A percentile compares a stretch with the other conserved stretches of the same genome.
These are phyloP conservation scores for Irpex sp. DNA, from an alignment of 1,284 basidiomycete species.

Conservation along the genomic window DNA sequence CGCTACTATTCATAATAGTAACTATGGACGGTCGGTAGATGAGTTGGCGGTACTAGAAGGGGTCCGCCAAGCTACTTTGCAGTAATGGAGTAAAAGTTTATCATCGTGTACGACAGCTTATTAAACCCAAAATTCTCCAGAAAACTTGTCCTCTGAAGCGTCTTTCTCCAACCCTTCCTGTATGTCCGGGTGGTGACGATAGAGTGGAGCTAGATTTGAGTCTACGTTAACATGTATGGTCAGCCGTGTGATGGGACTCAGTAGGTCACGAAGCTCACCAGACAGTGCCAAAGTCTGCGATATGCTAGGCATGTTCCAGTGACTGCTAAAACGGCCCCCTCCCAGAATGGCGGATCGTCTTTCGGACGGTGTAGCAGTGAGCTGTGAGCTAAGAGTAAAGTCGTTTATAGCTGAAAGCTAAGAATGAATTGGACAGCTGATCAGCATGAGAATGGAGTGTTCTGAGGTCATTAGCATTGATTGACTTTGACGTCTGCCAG, in stretches of 20 bases:
- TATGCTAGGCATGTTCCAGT: background rate
- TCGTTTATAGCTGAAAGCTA: background rate
- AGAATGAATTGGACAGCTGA: background rate
- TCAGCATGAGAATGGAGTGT: background rate
- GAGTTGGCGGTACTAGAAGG: background rate
- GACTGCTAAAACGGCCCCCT: background rate
- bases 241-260: too few relatives aligned
- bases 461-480: background rate
- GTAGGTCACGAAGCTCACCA: background rate
- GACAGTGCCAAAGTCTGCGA: background rate
- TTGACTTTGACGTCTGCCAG: background rate
- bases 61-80: background rate
- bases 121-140: background rate
- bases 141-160: background rate
- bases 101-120: background rate
- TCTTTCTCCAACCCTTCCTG: background rate
- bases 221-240: background rate
- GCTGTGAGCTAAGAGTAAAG: background rate
- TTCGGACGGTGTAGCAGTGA: background rate
- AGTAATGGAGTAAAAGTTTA: background rate
- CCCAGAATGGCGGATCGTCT: background rate
- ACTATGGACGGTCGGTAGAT: background rate
- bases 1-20: background rate
- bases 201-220: background rate
- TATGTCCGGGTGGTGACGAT: background rate